These are phyloP conservation scores for Pestalotiopsis sp. DNA, from an alignment of 2,329 filamentous ascomycete species.

Conservation along the genomic window DNA sequence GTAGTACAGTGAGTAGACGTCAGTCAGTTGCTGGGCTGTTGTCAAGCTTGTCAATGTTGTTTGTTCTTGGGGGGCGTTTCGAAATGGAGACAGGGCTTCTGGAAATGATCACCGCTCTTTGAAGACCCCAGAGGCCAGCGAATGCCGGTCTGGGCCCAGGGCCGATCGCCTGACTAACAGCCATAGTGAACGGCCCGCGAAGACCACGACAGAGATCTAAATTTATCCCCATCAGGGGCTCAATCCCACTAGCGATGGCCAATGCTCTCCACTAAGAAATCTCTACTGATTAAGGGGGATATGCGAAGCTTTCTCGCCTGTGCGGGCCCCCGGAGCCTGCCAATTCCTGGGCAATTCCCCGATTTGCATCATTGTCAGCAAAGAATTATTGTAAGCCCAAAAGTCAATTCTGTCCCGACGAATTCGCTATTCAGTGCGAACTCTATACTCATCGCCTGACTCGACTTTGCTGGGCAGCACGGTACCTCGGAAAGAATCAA, in stretches of 20 bases:
- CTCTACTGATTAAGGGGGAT: slow-evolving; percentile 5
- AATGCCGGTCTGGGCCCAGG: background rate
- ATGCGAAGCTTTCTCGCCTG: background rate
- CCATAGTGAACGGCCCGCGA: background rate
- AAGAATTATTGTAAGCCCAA: too few species aligned
- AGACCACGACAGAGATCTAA: background rate
- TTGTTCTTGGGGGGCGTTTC: background rate
- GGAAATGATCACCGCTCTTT: background rate
- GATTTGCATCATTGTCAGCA: too few species aligned
- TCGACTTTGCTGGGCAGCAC: too few species aligned
- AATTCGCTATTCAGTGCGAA: too few species aligned
- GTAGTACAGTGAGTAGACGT: background rate
- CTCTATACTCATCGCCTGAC: too few species aligned
- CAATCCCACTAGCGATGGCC: background rate
- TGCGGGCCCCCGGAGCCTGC: background rate
- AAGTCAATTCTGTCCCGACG: too few species aligned
- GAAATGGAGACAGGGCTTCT: background rate
- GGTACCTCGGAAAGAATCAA: too few species aligned
- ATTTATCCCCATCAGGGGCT: background rate
- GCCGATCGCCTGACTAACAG: background rate
- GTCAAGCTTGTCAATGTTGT: too few species aligned
- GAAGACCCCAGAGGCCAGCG: background rate
- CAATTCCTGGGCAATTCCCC: too few species aligned
- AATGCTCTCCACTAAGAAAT: slow-evolving; percentile 4
- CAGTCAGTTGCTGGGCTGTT: too few species aligned